A percentile compares a stretch with the other conserved stretches of the same genome.
Evolutionary conservation across 257 asterid genomes (phyloP).

Genomic region (Misopates orontium): DNA sequence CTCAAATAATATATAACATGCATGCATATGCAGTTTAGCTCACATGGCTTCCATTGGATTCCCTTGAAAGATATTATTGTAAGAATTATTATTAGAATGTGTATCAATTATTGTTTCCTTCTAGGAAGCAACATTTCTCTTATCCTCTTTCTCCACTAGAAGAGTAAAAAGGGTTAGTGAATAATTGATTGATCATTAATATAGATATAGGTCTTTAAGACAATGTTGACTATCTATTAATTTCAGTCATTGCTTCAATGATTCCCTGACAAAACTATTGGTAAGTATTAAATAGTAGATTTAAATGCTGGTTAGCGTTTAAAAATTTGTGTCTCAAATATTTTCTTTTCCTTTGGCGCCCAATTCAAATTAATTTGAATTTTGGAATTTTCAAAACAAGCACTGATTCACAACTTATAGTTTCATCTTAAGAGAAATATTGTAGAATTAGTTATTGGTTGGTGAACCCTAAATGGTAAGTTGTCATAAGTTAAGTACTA

Average conservation of each 20-base stretch:
- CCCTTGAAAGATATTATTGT: slow-evolving; percentile 6
- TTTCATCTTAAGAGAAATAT: not conserved
- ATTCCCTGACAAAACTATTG: slow-evolving; percentile 19
- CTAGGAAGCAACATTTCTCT: slow-evolving; percentile 36
- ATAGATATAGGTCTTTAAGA: slow-evolving; percentile 14
- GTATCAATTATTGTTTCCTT: slow-evolving; percentile 37
- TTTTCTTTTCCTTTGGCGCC: no score
- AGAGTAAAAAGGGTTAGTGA: slow-evolving; percentile 26
- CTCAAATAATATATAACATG: not conserved
- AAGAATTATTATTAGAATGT: not conserved
- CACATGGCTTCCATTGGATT: slow-evolving; percentile 36
- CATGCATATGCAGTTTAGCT: not conserved
- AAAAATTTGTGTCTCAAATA: not conserved
- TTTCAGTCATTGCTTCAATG: slow-evolving; percentile 19
- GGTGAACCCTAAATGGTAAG: no score
- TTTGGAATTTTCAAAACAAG: no score
- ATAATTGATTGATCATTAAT: slow-evolving; percentile 23
- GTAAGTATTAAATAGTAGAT: slow-evolving; percentile 2
- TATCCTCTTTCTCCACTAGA: slow-evolving; percentile 13
- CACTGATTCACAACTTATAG: no score
- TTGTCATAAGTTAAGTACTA: no score
- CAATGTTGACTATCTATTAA: slow-evolving; percentile 29
- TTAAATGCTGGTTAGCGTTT: not conserved
- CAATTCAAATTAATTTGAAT: no score
- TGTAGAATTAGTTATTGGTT: not conserved